Base-by-base conservation (phyloP, 768 basidiomycete genomes). In the Arthromyces matolae region DNA sequence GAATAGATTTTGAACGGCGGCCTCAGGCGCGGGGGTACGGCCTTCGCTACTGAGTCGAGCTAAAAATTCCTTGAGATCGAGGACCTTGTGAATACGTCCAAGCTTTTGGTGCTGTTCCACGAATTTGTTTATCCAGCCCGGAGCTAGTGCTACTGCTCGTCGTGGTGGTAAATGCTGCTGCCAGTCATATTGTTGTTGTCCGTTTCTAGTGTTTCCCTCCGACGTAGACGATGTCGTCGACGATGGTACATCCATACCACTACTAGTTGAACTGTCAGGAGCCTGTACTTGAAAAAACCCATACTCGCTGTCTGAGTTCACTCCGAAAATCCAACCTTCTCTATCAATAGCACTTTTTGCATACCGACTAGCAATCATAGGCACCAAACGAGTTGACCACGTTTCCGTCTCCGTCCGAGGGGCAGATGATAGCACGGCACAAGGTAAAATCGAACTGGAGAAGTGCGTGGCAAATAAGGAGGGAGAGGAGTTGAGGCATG, bases 21-120 rank as follows among this genome's bases (percentile, higher is more conserved):
- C 19, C 16, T 49, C 47, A 22, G 56, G 37, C 7, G 57, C 53
- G 34, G 45, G 13, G 3, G 61, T 56, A 8, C 57, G 51, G 9
- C 60, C 64, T 45, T 64, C 58, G 19, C 42, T 34, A 34, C 49
- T 54, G 54, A 62, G 61, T 36, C 52, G 59, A 13, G 41, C 19
- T 40, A 64, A 42, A 40, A 61, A 67, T 2, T 45, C 49, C 0
- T 28, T 12, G 12, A 65, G 29, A 46, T 49, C 45, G 18, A 47
- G 41, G 9, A 49, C 32, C 28, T 37, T 31, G 19, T 42, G 10
- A 16, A 23, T 14, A 8, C 13, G 4, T n/a, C 20, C 16, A 18
- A 19, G 18, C 13, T 37, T n/a, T n/a, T n/a, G n/a, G n/a, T 25
- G 39, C 34, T 2, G 14, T 8, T 5, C 14, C n/a, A 9, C 4